These are phyloP conservation scores for Malbranchea zuffiana DNA, from an alignment of 2,329 filamentous ascomycete species.

Conservation along the genomic window DNA sequence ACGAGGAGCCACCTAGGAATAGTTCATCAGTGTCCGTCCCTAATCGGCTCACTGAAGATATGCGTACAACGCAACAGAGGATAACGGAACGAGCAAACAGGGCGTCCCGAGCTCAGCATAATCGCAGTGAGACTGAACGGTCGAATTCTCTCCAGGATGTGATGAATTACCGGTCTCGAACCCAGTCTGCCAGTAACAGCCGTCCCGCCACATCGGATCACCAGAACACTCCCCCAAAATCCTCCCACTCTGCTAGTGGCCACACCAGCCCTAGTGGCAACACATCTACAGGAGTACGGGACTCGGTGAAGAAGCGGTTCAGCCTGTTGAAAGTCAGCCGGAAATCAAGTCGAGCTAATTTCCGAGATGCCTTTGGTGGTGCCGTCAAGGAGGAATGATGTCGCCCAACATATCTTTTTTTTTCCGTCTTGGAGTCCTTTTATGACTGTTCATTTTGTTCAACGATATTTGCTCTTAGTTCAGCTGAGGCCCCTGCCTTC, in stretches of 20 bases:
- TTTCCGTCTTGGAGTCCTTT: background rate
- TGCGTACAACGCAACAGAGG: constrained; percentile 16
- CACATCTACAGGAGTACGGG: constrained; percentile 33
- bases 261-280: background rate
- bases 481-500: background rate
- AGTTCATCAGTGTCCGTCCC: constrained; percentile 2
- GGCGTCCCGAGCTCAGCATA: constrained; percentile 6
- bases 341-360: constrained; percentile 51
- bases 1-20: constrained; percentile 14
- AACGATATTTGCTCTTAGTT: background rate
- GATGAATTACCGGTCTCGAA: background rate
- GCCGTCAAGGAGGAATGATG: constrained; percentile 28
- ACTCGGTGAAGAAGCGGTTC: constrained; percentile 64
- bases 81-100: constrained; percentile 15
- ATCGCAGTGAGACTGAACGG: background rate
- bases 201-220: constrained; percentile 9
- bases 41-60: constrained; percentile 15
- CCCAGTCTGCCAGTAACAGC: constrained; percentile 4
- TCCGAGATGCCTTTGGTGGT: constrained; percentile 21
- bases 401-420: background rate
- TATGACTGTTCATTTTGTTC: background rate
- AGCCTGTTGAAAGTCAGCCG: constrained; percentile 66
- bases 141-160: constrained; percentile 7
- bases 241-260: constrained; percentile 4
- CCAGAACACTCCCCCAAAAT: constrained; percentile 4